Conservation (phyloP, 2,329 filamentous ascomycete genomes). For the Beauveria rudraprayagi region DNA sequence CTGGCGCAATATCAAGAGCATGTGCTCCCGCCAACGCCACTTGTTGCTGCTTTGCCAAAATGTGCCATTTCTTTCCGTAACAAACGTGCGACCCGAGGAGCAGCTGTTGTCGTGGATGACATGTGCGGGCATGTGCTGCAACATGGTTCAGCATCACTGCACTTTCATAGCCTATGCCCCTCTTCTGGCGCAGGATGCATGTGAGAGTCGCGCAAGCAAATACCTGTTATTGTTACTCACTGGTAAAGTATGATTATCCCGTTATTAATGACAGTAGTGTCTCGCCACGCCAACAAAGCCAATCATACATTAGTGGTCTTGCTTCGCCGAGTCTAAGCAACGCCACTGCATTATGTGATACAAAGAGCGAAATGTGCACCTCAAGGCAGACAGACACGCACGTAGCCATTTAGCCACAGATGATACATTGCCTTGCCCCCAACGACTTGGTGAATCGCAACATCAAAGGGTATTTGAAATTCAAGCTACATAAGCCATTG, state of each 20-base stretch:
- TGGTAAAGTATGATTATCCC: not conserved
- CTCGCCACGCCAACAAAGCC: too few relatives aligned
- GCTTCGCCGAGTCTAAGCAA: too few relatives aligned
- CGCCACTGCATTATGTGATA: too few relatives aligned
- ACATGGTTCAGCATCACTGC: not conserved
- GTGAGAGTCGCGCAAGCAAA: not conserved
- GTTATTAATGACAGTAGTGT: not conserved
- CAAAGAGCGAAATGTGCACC: too few relatives aligned
- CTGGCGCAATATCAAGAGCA: not conserved
- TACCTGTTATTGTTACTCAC: not conserved
- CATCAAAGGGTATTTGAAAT: too few relatives aligned
- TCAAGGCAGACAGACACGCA: too few relatives aligned
- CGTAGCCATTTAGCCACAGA: too few relatives aligned
- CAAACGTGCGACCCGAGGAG: not conserved
- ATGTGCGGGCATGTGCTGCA: conserved; percentile 1
- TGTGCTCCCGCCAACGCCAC: not conserved
- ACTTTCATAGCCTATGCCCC: not conserved
- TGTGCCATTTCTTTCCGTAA: not conserved
- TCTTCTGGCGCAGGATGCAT: not conserved
- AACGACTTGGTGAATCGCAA: too few relatives aligned
- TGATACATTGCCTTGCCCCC: too few relatives aligned
- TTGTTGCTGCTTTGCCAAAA: not conserved
- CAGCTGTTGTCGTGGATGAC: not conserved
- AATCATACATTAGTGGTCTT: too few relatives aligned
- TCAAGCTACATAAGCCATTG: too few relatives aligned